These are phyloP conservation scores for Trifolium repens DNA, from an alignment of 306 rosid genomes.

Conservation along the genomic window DNA sequence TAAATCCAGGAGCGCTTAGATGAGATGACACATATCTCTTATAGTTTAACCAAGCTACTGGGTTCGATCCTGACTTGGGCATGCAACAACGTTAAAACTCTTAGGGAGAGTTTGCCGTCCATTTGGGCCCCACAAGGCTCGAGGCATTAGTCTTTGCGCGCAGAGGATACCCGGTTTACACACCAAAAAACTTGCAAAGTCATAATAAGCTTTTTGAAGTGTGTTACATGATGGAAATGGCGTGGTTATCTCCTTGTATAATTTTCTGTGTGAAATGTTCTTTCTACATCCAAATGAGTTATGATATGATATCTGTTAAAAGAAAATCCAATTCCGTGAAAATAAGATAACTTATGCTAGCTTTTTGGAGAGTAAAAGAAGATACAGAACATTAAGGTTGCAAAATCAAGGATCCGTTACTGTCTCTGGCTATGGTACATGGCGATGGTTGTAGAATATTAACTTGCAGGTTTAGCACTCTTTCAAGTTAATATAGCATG, in stretches of 20 bases:
- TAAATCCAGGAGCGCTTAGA: background rate
- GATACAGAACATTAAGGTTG: conserved; percentile 6
- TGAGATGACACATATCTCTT: no score
- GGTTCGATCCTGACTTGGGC: no score
- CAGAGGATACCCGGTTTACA: no score
- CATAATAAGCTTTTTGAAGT: conserved; percentile 22
- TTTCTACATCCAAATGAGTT: conserved; percentile 25
- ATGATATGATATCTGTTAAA: conserved; percentile 26
- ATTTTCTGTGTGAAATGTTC: conserved; percentile 6
- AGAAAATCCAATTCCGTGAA: background rate
- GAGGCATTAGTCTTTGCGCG: no score
- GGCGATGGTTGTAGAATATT: conserved; percentile 14
- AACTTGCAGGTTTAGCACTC: conserved; percentile 15
- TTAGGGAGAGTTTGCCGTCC: no score
- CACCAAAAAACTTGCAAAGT: no score
- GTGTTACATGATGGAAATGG: conserved; percentile 18
- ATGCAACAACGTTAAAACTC: no score
- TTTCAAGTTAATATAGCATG: conserved; percentile 17
- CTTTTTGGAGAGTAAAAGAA: conserved; percentile 26
- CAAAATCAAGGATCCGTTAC: conserved; percentile 9
- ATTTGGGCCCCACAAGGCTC: no score
- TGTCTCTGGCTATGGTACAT: background rate
- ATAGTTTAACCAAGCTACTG: no score
- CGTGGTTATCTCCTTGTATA: background rate
- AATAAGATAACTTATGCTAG: conserved; percentile 18